phyloP scores from a whole-genome alignment of 2,329 filamentous ascomycete genomes.

The Beauveria rudraprayagi region DNA sequence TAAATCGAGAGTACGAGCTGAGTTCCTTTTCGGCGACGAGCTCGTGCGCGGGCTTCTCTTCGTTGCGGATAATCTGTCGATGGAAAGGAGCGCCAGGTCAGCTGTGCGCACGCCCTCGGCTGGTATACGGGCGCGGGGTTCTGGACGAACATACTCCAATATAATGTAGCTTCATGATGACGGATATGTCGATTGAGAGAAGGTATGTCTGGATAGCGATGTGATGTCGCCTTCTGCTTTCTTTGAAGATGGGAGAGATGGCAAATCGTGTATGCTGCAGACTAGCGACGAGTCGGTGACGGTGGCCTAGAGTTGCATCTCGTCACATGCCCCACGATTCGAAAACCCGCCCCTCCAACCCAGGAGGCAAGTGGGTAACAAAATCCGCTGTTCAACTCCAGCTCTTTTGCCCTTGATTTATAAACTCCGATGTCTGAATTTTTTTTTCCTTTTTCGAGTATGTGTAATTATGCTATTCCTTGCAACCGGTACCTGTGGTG shows the following conservation, averaged over 20 bases:
- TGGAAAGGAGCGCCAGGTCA: constrained; percentile 7
- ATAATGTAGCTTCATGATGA: constrained; percentile 77
- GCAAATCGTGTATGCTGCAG: constrained; percentile 4
- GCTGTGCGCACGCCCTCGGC: constrained; percentile 11
- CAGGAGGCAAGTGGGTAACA: neutral
- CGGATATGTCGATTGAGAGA: neutral
- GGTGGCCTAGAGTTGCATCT: constrained; percentile 3
- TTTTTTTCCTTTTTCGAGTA: no score
- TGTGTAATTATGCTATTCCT: no score
- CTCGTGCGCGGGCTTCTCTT: constrained; percentile 66
- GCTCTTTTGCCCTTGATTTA: no score
- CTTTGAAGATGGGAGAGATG: neutral
- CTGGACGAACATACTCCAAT: constrained; percentile 59
- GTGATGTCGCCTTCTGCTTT: neutral
- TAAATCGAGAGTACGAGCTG: constrained; percentile 72
- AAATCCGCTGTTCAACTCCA: no score
- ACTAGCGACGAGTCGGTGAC: constrained; percentile 10
- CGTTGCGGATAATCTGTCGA: constrained; percentile 70
- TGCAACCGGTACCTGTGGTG: no score
- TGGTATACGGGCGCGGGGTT: constrained; percentile 18
- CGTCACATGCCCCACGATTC: constrained; percentile 12
- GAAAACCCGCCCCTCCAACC: neutral
- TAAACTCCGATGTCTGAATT: no score
- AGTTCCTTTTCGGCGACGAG: constrained; percentile 71
- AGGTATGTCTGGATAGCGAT: neutral